Evolutionary conservation across 2,329 filamentous ascomycete species (phyloP).

Genomic region (Xylariaceae sp.): DNA sequence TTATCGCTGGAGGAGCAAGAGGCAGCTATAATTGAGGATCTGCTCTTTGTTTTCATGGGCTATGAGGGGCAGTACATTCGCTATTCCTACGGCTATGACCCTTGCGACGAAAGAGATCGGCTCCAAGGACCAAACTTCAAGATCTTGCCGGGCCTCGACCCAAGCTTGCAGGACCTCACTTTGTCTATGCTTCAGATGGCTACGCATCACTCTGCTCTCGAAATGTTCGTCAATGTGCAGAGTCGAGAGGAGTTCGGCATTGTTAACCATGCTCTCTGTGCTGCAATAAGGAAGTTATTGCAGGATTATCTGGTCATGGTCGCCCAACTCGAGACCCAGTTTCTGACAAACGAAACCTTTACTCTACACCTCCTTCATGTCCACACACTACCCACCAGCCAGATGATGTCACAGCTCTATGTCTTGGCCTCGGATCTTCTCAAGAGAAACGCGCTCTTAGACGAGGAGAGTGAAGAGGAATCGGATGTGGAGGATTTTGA

Average conservation of each 20-base stretch:
- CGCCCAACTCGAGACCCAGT: constrained; percentile 88
- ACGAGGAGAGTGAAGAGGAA: constrained; percentile 68
- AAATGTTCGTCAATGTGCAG: constrained; percentile 90
- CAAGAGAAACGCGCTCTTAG: constrained; percentile 79
- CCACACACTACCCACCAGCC: constrained; percentile 81
- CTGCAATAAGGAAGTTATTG: constrained; percentile 83
- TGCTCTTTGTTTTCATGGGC: constrained; percentile 95
- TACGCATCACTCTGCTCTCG: constrained; percentile 84
- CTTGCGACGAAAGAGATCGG: constrained; percentile 77
- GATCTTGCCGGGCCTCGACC: constrained; percentile 78
- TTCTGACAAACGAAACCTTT: constrained; percentile 81
- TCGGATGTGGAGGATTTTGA: constrained; percentile 80
- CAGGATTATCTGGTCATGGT: constrained; percentile 93
- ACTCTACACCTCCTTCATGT: constrained; percentile 91
- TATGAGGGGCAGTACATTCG: constrained; percentile 97
- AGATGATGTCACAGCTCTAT: constrained; percentile 89
- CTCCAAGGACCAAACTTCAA: constrained; percentile 76
- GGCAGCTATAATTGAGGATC: constrained; percentile 77
- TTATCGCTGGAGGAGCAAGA: constrained; percentile 80
- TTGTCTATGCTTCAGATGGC: constrained; percentile 89
- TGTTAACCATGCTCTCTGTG: constrained; percentile 92
- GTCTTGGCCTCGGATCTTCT: constrained; percentile 81
- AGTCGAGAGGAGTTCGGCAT: constrained; percentile 88
- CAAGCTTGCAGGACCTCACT: constrained; percentile 82
- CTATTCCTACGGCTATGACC: constrained; percentile 77